These are phyloP conservation scores for Strobilomyces dryophilus DNA, from an alignment of 768 basidiomycete species.

Conservation along the genomic window DNA sequence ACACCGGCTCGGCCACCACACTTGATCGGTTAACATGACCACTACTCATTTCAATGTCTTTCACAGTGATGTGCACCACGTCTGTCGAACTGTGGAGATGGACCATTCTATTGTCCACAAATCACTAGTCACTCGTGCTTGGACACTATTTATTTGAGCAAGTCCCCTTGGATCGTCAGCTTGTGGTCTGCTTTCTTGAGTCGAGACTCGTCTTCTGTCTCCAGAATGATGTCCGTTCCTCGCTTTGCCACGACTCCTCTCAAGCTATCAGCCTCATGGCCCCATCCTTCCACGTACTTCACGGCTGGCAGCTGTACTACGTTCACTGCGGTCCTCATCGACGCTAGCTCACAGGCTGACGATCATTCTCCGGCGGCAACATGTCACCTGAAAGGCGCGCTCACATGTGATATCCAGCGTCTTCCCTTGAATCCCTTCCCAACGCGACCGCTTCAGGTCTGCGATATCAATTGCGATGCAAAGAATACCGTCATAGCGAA, in stretches of 20 bases:
- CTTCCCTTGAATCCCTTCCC: not conserved
- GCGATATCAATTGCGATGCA: not conserved
- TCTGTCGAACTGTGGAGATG: slow-evolving; percentile 1
- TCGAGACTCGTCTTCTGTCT: not conserved
- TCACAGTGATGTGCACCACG: slow-evolving; percentile 4
- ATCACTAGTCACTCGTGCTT: not conserved
- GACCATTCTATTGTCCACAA: slow-evolving; percentile 18
- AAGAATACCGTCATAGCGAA: not conserved
- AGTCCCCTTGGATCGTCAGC: not conserved
- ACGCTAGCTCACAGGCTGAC: not conserved
- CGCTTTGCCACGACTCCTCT: slow-evolving; percentile 4
- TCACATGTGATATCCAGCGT: not conserved
- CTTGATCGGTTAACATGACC: too few species aligned
- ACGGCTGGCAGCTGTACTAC: slow-evolving; percentile 4
- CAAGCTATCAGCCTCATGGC: slow-evolving; percentile 4
- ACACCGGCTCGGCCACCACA: too few species aligned
- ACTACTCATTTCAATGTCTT: too few species aligned
- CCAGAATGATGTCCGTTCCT: slow-evolving; percentile 12
- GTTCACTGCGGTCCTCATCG: not conserved
- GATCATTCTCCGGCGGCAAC: not conserved
- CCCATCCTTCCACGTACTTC: not conserved
- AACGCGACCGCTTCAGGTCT: not conserved
- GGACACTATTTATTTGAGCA: slow-evolving; percentile 15
- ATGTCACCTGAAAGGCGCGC: not conserved
- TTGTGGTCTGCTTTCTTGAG: not conserved